phyloP scores from a whole-genome alignment of 2,329 filamentous ascomycete species.

The Immersiporthe knoxdaviesiana region DNA sequence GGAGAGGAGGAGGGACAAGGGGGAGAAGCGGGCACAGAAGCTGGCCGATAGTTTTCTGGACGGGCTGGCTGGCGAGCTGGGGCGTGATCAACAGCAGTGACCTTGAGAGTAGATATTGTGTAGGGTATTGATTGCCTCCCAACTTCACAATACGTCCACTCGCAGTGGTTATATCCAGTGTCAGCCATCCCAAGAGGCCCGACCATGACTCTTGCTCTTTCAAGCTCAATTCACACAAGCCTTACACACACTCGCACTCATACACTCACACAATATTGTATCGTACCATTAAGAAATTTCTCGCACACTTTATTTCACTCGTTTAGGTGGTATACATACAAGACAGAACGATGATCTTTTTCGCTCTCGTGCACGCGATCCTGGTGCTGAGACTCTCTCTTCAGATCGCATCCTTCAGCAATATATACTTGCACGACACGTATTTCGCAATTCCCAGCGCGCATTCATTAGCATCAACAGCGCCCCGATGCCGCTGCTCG shows the following conservation, averaged over 20 bases:
- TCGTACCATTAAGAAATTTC: neutral
- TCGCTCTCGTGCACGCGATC: neutral
- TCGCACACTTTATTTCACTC: constrained; percentile 1
- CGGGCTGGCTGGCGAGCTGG: constrained; percentile 48
- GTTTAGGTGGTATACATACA: constrained; percentile 6
- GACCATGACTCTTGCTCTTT: neutral
- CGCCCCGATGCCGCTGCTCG: neutral
- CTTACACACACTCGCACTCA: no score
- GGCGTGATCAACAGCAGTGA: constrained; percentile 12
- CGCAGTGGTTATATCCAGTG: neutral
- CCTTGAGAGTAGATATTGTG: neutral
- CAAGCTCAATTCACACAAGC: neutral
- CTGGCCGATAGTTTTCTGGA: constrained; percentile 75
- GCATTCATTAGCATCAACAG: neutral
- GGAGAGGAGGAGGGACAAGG: constrained; percentile 54
- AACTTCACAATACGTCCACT: neutral
- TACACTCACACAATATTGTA: neutral
- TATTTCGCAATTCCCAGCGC: neutral
- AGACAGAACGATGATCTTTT: neutral
- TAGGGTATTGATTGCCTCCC: neutral
- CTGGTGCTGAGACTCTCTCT: neutral
- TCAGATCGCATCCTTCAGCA: neutral
- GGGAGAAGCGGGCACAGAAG: constrained; percentile 63
- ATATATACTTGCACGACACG: neutral
- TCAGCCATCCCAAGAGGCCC: neutral